phyloP scores from a whole-genome alignment of 768 basidiomycete species.

The Pleurotus tuoliensis region DNA sequence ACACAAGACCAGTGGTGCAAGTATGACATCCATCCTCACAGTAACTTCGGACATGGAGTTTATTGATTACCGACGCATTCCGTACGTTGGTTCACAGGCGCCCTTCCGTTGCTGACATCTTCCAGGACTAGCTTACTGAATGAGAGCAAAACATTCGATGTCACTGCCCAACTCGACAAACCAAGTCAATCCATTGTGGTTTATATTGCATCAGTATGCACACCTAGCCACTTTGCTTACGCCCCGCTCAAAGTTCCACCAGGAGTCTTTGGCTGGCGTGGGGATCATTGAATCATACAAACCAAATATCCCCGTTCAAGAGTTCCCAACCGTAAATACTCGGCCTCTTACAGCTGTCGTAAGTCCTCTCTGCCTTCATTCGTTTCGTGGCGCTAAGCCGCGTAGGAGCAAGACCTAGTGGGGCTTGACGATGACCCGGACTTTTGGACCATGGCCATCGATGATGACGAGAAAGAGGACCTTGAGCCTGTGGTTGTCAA shows the following conservation, averaged over 20 bases:
- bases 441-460: constrained; percentile 59
- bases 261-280: constrained; percentile 78
- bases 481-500: constrained; percentile 22
- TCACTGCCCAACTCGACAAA: constrained; percentile 60
- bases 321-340: constrained; percentile 69
- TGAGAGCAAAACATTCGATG: constrained; percentile 53
- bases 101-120: neutral
- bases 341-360: constrained; percentile 64
- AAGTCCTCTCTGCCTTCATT: constrained; percentile 12
- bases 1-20: constrained; percentile 36
- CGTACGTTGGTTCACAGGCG: constrained; percentile 38
- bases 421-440: constrained; percentile 67
- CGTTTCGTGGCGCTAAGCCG: neutral
- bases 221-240: constrained; percentile 8
- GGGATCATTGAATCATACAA: constrained; percentile 49
- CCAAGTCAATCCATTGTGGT: constrained; percentile 70
- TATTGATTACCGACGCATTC: constrained; percentile 76
- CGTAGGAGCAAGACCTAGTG: constrained; percentile 62
- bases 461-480: constrained; percentile 23
- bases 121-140: constrained; percentile 66
- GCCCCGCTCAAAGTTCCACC: constrained; percentile 5
- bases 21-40: constrained; percentile 71
- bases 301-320: constrained; percentile 46
- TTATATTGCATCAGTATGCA: constrained; percentile 57
- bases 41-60: constrained; percentile 72